Base-by-base conservation (phyloP, 345 rosid species). In the Bretschneidera sinensis region DNA sequence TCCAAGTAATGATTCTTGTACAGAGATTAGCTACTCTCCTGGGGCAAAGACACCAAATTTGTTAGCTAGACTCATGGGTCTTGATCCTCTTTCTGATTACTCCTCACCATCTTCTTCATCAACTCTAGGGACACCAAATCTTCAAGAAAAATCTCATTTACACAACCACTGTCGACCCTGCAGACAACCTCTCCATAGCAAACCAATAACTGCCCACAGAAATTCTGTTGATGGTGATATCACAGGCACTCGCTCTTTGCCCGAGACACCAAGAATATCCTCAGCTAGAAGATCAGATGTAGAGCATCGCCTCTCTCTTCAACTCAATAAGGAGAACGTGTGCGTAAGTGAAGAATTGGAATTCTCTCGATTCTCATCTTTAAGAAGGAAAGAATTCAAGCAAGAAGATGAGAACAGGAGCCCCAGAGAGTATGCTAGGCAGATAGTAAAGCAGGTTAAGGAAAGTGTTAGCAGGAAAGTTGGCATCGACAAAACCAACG, bases 51-150 rank as follows among this genome's bases (percentile, higher is more conserved):
- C 95, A 19, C 98, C 98, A 24, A 89, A 74, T 53, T 72, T 92
- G 48, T 94, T 92, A 0, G 98, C 97, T 17, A 77, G 97, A 57
- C 86, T 92, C 23, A 92, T 92, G 98, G 98, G 98, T 50, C 96
- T 92, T 18, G 98, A 92, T 54, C 80, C 85, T 69, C 88, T 85
- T 52, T 96, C 98, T 1, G 94, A 82, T 20, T 66, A 66, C 18
- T 56, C 63, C 34, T 54, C 66, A 51, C 67, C 15, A 56, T 84
- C 89, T 49, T 58, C 74, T 51, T 48, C 81, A 14, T 25, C 71
- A 34, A 47, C 33, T 45, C 70, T 70, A 20, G 69, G 64, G n/a
- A 58, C 75, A 54, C 63, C 64, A 55, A 39, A 69, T 15, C 69
- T 8, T 60, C 48, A 25, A 19, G 34, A 65, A 24, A 75, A 57